Base-by-base conservation (phyloP, 139 green algal genomes). In the Yamagishiella unicocca region DNA sequence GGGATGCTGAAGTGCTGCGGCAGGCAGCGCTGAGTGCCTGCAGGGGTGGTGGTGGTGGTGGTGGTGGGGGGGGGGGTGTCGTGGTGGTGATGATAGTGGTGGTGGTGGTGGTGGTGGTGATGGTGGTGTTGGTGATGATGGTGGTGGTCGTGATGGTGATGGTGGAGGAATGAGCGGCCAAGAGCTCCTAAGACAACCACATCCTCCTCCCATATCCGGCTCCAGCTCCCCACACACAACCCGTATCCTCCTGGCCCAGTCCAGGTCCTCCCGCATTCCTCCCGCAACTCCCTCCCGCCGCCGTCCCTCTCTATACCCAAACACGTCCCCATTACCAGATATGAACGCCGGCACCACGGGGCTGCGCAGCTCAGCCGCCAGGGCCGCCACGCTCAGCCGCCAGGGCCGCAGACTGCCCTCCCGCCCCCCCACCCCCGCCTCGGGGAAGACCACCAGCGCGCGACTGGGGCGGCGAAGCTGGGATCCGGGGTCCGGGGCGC, bases 321-420 rank as follows among this genome's bases (percentile, higher is more conserved):
- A n/a, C n/a, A n/a, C n/a, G n/a, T n/a, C n/a, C n/a, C n/a, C n/a
- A n/a, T 54, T 42, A 76, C 79, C 79, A 0, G 29, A 24, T 1
- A 85, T 76, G 79, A 25, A 77, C 0, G 62, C 79, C 1, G 62
- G 54, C 79, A 85, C 79, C 19, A 76, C 40, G 10, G 61, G 62
- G 24, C 40, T 58, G 25, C 62, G 37, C 29, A 76, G 42, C 42
- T 17, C 12, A 25, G 55, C 54, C 37, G 77, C 77, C 77, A 84
- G 77, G 3, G 4, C 9, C 27, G 54, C 77, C 55, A 72, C 55
- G 4, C 35, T 25, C 29, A 71, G 78, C 3, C 38, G 58, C 78
- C 78, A 84, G 38, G 78, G 78, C 78, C 78, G 78, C 58, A 74
- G 37, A 27, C 33, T 33, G 78, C 78, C 78, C 58, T 84, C 78